A percentile compares a stretch with the other conserved stretches of the same genome.
phyloP scores from a whole-genome alignment of 2,329 filamentous ascomycete genomes.

The Chaetomium olivaceum region DNA sequence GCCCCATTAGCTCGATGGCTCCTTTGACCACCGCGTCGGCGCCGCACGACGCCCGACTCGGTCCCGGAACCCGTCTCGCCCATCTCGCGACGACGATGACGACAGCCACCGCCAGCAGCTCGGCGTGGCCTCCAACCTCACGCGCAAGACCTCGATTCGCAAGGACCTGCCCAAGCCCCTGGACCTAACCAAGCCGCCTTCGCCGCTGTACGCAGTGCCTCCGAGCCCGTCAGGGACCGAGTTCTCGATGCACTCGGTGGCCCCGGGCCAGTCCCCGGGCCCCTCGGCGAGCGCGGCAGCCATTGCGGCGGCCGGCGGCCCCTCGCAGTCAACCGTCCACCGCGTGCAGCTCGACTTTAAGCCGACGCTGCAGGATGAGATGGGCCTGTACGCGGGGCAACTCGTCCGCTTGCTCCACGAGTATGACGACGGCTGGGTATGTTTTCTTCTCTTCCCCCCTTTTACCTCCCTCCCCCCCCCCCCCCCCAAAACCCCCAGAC shows the following conservation, averaged over 20 bases:
- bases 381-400: constrained; percentile 77
- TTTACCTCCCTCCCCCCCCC: constrained; percentile 29
- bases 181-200: constrained; percentile 53
- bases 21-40: constrained; percentile 40
- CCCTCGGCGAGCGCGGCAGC: constrained; percentile 56
- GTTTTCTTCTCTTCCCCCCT: constrained; percentile 39
- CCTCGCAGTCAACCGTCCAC: constrained; percentile 68
- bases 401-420: constrained; percentile 88
- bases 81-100: constrained; percentile 16
- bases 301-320: constrained; percentile 63
- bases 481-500: neutral
- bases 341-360: constrained; percentile 93
- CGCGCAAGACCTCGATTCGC: constrained; percentile 59
- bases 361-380: constrained; percentile 88
- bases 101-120: neutral
- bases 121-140: constrained; percentile 39
- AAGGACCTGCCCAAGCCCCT: constrained; percentile 53
- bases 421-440: constrained; percentile 97
- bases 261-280: constrained; percentile 47
- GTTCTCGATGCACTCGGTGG: constrained; percentile 58
- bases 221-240: constrained; percentile 65
- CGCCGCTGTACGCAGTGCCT: constrained; percentile 42
- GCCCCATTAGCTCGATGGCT: constrained; percentile 40
- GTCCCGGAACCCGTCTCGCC: constrained; percentile 35
- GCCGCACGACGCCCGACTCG: constrained; percentile 38